Evolutionary conservation across 106 monocot species (phyloP).

Genomic region (Dendrobium officinale): DNA sequence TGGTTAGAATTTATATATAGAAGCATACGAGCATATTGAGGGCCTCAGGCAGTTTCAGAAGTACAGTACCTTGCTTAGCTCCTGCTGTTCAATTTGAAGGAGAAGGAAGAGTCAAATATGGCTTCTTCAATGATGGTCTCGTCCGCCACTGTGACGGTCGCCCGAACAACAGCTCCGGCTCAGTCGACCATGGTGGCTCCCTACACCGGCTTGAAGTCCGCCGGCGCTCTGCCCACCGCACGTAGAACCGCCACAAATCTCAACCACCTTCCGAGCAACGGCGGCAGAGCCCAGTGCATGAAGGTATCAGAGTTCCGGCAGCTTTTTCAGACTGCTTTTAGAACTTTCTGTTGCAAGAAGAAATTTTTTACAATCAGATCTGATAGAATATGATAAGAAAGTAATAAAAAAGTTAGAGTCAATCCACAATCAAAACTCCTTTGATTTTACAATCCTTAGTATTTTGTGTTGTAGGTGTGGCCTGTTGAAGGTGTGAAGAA

Average conservation of each 20-base stretch:
- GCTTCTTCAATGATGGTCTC: constrained; percentile 33
- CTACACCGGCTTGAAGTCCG: constrained; percentile 50
- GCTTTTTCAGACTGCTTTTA: neutral
- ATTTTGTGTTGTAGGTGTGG: constrained; percentile 37
- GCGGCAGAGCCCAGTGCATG: constrained; percentile 59
- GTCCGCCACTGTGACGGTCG: constrained; percentile 12
- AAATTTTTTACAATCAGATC: too few species aligned
- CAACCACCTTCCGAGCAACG: constrained; percentile 52
- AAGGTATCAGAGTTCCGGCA: constrained; percentile 14
- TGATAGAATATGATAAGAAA: too few species aligned
- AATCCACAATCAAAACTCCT: neutral
- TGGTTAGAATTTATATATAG: neutral
- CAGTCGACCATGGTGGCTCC: constrained; percentile 39
- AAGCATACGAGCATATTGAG: neutral
- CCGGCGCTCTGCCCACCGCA: constrained; percentile 36
- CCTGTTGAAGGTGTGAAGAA: constrained; percentile 53
- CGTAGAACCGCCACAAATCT: constrained; percentile 21
- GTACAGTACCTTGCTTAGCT: neutral
- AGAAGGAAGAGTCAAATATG: neutral
- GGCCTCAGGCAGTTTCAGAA: too few species aligned
- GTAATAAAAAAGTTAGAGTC: too few species aligned
- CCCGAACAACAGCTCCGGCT: constrained; percentile 17
- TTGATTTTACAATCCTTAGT: too few species aligned
- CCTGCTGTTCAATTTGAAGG: neutral
- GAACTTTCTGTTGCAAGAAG: too few species aligned